A percentile compares a stretch with the other conserved stretches of the same genome.
phyloP scores from a whole-genome alignment of 306 rosid species.

The Casuarina cunninghamiana region DNA sequence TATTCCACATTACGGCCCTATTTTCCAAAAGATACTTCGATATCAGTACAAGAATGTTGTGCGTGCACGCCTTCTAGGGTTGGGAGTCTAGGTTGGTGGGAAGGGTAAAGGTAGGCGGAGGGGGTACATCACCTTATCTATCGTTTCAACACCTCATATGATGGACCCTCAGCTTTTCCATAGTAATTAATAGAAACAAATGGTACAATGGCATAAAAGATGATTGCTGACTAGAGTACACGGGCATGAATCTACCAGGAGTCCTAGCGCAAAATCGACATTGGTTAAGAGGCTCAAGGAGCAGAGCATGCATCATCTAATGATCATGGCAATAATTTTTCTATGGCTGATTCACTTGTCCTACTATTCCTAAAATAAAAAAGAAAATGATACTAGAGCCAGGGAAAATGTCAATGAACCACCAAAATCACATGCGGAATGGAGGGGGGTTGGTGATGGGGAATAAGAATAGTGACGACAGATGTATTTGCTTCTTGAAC shows the following conservation, averaged over 20 bases:
- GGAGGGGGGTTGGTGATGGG: no score
- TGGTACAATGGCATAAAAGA: not conserved
- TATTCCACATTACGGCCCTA: not conserved
- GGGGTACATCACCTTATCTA: not conserved
- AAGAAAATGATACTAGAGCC: not conserved
- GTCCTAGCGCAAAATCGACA: constrained; percentile 5
- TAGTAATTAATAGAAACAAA: not conserved
- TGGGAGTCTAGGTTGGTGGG: no score
- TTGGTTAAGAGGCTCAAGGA: not conserved
- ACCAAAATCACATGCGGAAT: not conserved
- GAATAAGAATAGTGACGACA: not conserved
- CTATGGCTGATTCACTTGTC: not conserved
- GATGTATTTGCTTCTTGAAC: not conserved
- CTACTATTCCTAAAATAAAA: constrained; percentile 3
- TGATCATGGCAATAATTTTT: not conserved
- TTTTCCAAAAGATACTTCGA: not conserved
- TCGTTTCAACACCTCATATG: not conserved
- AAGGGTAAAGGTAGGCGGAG: not conserved
- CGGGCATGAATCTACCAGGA: not conserved
- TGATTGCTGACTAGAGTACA: not conserved
- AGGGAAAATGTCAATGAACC: not conserved
- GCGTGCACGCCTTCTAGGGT: not conserved
- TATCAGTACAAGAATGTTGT: not conserved
- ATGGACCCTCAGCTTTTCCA: not conserved
- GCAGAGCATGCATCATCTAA: not conserved